Evolutionary conservation across 192 early-diverging fungal species (phyloP), one percentile per base, ranked within the genome.

Genomic region (Backusella luteola): DNA sequence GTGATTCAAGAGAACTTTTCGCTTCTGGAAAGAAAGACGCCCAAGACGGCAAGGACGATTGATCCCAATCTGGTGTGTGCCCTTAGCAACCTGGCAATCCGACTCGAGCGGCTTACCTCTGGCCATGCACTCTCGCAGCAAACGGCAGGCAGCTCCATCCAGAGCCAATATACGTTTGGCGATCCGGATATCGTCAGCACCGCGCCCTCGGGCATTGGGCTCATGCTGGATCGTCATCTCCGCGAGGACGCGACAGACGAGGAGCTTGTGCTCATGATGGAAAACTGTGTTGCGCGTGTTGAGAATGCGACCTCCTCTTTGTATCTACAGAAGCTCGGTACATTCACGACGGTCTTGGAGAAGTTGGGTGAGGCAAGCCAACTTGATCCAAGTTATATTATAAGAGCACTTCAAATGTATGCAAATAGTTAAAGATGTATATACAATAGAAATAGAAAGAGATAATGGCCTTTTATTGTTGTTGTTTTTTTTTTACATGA

Each of bases 371-470:
- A 88, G 15, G 88, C 87, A 1, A 84, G 90, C 66, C 85, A 83
- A 34, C 75, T 86, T 0, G 91, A 92, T 73, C 88, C 89, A 9
- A 83, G 76, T 34, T 87, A 92, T 56, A 87, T 93, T 67, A 41
- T 91, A 11, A 79, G 85, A 12, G 90, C 91, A 9, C 76, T 92
- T 66, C 91, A 92, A 74, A 89, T 91, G 83, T 90, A 90, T 80
- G 83, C 88, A 14, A 63, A 63, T 63, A 63, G 56, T 63, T 63
- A 29, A 53, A 53, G 9, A 59, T n/a, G 26, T 23, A 9, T 12
- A 26, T 9, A 59, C 3, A 59, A 59, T 8, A 59, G 53, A 59
- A 9, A 59, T 23, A 59, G 21, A 56, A 23, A 26, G 7, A 56
- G 21, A 26, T 4, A 3, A n/a, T 26, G 11, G 12, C 9, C 23